A percentile compares a stretch with the other conserved stretches of the same genome.
Evolutionary conservation across 2,329 filamentous ascomycete genomes (phyloP).

Genomic region (Grosmannia clavigera): DNA sequence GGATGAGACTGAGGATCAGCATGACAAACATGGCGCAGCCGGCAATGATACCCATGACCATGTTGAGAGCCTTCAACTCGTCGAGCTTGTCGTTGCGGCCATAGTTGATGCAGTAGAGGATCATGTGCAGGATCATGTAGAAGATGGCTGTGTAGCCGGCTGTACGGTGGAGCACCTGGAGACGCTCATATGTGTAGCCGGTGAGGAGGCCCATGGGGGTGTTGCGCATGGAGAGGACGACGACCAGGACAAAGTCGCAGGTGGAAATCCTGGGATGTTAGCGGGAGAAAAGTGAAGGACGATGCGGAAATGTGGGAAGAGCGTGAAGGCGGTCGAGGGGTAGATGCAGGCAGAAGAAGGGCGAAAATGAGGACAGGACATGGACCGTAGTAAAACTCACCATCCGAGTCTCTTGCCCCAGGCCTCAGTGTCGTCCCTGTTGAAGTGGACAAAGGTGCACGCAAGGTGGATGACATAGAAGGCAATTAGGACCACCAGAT

Average conservation of each 20-base stretch:
- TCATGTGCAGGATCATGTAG: constrained; percentile 23
- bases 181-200: constrained; percentile 30
- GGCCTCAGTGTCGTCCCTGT: not conserved
- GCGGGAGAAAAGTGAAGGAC: too few relatives aligned
- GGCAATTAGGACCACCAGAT: not conserved
- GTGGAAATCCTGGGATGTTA: constrained; percentile 27
- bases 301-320: too few relatives aligned
- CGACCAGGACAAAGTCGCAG: constrained; percentile 30
- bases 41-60: constrained; percentile 24
- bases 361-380: not conserved
- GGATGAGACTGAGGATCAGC: constrained; percentile 18
- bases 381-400: not conserved
- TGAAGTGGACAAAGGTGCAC: not conserved
- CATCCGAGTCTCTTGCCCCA: constrained; percentile 5
- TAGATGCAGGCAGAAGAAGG: too few relatives aligned
- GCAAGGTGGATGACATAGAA: not conserved
- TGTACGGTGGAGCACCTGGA: constrained; percentile 34
- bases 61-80: constrained; percentile 17
- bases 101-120: constrained; percentile 22
- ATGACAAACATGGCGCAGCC: constrained; percentile 25
- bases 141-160: constrained; percentile 29
- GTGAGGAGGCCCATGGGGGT: constrained; percentile 31
- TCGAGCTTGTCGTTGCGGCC: constrained; percentile 11
- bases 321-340: not conserved
- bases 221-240: constrained; percentile 36